These are phyloP conservation scores for Stygiomarasmius scandens DNA, from an alignment of 1,284 basidiomycete species.

Conservation along the genomic window DNA sequence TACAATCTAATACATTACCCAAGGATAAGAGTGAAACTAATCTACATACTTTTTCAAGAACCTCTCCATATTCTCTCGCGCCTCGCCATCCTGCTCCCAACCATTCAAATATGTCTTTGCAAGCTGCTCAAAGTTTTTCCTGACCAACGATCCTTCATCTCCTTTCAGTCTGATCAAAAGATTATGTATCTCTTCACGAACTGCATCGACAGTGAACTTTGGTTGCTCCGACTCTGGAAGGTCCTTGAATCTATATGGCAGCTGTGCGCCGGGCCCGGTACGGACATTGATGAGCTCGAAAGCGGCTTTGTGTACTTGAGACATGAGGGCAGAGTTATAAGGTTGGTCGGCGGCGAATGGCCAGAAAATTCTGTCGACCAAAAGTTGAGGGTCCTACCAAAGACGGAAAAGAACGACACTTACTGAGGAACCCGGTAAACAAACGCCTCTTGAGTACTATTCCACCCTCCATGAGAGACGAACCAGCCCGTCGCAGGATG, in stretches of 20 bases:
- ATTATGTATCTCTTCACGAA: not conserved
- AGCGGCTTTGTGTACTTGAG: constrained; percentile 4
- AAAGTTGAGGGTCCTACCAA: not conserved
- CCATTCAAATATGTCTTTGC: too few species aligned
- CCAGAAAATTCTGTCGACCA: constrained; percentile 12
- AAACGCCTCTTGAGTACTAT: constrained; percentile 11
- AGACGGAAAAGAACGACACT: not conserved
- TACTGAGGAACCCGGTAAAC: constrained; percentile 5
- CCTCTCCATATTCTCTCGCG: too few species aligned
- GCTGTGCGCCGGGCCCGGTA: constrained; percentile 8
- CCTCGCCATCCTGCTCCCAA: too few species aligned
- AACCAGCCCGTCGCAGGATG: constrained; percentile 13
- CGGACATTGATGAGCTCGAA: constrained; percentile 15
- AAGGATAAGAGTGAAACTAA: too few species aligned
- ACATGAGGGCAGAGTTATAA: constrained; percentile 9
- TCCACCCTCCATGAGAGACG: constrained; percentile 14
- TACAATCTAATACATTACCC: too few species aligned
- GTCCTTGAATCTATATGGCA: constrained; percentile 3
- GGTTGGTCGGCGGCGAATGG: constrained; percentile 14
- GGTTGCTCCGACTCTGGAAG: not conserved
- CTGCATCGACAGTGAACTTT: constrained; percentile 8
- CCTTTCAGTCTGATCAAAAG: constrained; percentile 1
- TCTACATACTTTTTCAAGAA: too few species aligned
- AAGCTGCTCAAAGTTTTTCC: constrained; percentile 5
- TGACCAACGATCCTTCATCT: constrained; percentile 4